Evolutionary conservation across 805 yeast species (phyloP), one percentile per base, ranked within the genome.

Genomic region (Candida peoriensis): DNA sequence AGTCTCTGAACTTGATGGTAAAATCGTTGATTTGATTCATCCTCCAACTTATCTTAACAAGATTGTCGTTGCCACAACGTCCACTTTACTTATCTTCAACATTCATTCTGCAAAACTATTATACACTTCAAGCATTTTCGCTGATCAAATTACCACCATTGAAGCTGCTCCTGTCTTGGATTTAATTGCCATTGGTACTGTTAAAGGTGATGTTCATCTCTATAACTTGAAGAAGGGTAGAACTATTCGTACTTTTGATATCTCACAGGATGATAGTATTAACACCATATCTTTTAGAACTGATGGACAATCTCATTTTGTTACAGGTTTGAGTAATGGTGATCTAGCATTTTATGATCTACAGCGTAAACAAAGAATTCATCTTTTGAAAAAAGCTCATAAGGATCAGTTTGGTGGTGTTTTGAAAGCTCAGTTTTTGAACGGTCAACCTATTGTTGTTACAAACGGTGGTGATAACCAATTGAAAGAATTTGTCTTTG

Each of bases 41-140:
- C 81, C 90, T 32, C 89, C 97, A 20, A 90, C 99, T 1, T 89
- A 90, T 55, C 60, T 94, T 52, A 93, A 93, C 66, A 93, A 93
- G 55, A 64, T 94, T 19, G 80, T 83, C 2, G 78, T 90, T 20
- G 85, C 89, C n/a, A 85, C 97, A 1, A 67, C 79, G 5, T 58
- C 72, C 2, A 69, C 73, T 30, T 38, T 89, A 11, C 57, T 75
- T 33, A 61, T 94, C 19, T 73, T 71, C 60, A 94, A 93, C 52
- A 65, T 89, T 36, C 74, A 86, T 48, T 76, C 95, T 0, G 88
- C 87, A 2, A 86, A 81, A 55, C 50, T 79, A 18, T 48, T 93
- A 17, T 84, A 58, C 63, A 72, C 75, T 22, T 67, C 80, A 3
- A 60, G 63, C 18, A 77, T 70, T 35, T 75, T 79, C 40, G 56